These are phyloP conservation scores for Arachis stenosperma DNA, from an alignment of 306 rosid species.

Conservation along the genomic window DNA sequence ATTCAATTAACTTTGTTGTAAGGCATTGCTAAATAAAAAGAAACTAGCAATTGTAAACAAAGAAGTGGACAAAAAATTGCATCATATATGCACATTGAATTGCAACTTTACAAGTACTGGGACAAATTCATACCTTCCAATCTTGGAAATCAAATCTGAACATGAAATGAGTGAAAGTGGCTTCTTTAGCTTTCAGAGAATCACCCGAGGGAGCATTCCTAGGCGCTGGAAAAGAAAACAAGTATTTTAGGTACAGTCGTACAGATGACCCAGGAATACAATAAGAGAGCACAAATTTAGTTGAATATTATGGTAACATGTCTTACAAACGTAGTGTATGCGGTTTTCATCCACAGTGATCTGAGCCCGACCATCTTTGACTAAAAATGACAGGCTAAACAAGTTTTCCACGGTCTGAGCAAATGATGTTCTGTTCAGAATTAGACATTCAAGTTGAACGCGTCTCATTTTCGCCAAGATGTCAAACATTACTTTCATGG, in stretches of 20 bases:
- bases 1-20: background rate
- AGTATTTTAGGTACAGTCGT: background rate
- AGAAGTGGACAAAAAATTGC: background rate
- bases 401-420: conserved; percentile 87
- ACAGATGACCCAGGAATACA: background rate
- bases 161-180: conserved; percentile 68
- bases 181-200: conserved; percentile 53
- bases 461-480: conserved; percentile 54
- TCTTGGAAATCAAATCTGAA: conserved; percentile 81
- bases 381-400: conserved; percentile 79
- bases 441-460: conserved; percentile 58
- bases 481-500: conserved; percentile 68
- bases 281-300: background rate
- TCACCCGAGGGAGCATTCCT: conserved; percentile 72
- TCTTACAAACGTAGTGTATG: conserved; percentile 73
- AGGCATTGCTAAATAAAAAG: background rate
- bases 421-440: conserved; percentile 70
- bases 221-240: conserved; percentile 57
- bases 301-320: conserved; percentile 2
- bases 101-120: background rate
- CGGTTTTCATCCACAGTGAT: conserved; percentile 55
- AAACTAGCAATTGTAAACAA: background rate
- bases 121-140: conserved; percentile 71
- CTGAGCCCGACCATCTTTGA: conserved; percentile 85
- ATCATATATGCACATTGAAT: background rate